Base-by-base conservation (phyloP, 257 asterid species). In the Solanum dulcamara region DNA sequence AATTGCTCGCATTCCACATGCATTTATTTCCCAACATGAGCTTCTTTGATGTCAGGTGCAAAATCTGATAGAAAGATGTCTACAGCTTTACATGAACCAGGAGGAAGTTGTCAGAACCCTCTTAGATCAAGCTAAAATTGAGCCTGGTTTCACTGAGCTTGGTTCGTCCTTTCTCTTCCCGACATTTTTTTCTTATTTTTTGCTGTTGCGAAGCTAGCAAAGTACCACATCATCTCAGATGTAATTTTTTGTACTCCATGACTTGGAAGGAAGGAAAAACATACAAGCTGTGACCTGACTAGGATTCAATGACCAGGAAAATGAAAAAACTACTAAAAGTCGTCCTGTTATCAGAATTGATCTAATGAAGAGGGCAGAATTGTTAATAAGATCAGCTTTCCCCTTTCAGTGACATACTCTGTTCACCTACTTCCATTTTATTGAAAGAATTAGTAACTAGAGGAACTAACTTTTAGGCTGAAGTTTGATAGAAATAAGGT, bases 21-120 rank as follows among this genome's bases (percentile, higher is more conserved):
- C 44, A 33, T 48, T 79, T 48, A 28, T 79, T 35, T 79, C 24
- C 44, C 57, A 18, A 48, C 42, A 79, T 79, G 44, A 68, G 7
- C 70, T 50, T 32, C 83, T 75, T 44, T 42, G 37, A 77, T 64
- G 10, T 74, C 91, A 96, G 99, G 99, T 96, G 86, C 98, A 96
- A 85, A 93, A 93, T 88, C 98, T 96, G 74, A 96, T 96, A 79
- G 99, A 96, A 90, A 92, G 98, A 90, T 96, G 99, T 85, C 98
- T 96, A 89, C 99, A 96, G 90, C 98, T 95, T 80, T 96, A 96
- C 94, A 96, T 95, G 99, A 93, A 91, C 88, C 94, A 93, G 91
- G 90, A 86, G 81, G 99, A 96, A 88, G 99, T 94, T 74, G 93
- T 96, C 88, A 92, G 84, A 87, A 92, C 98, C 84, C 92, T 95